Evolutionary conservation across 2,329 filamentous ascomycete genomes (phyloP).

Genomic region (Aspergillus fumigatiaffinis): DNA sequence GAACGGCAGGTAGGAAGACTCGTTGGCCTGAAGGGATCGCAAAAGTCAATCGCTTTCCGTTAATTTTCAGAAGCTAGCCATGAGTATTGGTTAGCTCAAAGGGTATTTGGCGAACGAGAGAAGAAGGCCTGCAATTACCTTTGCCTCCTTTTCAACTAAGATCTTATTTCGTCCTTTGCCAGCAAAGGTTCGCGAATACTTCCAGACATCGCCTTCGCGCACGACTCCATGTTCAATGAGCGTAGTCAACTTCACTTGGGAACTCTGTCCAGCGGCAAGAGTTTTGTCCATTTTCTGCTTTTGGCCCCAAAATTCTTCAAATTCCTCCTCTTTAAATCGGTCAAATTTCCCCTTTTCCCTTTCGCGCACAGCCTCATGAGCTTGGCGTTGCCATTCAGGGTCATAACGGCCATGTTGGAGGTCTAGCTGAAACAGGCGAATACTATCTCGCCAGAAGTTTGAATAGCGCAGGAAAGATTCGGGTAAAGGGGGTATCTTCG

Average conservation of each 20-base stretch:
- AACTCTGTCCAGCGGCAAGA: slow-evolving; percentile 40
- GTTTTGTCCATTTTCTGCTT: slow-evolving; percentile 40
- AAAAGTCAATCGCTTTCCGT: slow-evolving; percentile 32
- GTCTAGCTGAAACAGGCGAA: slow-evolving; percentile 55
- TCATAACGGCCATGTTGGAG: slow-evolving; percentile 53
- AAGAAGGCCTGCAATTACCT: slow-evolving; percentile 24
- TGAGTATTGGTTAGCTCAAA: not conserved
- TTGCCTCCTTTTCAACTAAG: slow-evolving; percentile 41
- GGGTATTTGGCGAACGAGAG: not conserved
- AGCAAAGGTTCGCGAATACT: slow-evolving; percentile 30
- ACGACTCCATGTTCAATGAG: slow-evolving; percentile 35
- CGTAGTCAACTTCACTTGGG: slow-evolving; percentile 36
- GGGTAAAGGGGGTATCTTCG: slow-evolving; percentile 37
- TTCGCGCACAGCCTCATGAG: slow-evolving; percentile 50
- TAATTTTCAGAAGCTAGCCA: slow-evolving; percentile 31
- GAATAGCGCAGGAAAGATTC: slow-evolving; percentile 42
- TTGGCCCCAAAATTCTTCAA: slow-evolving; percentile 57
- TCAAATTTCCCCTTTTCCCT: slow-evolving; percentile 55
- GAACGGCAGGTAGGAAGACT: slow-evolving; percentile 24
- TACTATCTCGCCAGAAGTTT: slow-evolving; percentile 49
- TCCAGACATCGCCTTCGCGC: slow-evolving; percentile 40
- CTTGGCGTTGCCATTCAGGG: slow-evolving; percentile 55
- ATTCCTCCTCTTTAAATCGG: slow-evolving; percentile 51
- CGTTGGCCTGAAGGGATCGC: slow-evolving; percentile 37
- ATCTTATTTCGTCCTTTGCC: slow-evolving; percentile 20